These are phyloP conservation scores for Micromonas pusilla DNA, from an alignment of 139 green algal species.

Conservation along the genomic window DNA sequence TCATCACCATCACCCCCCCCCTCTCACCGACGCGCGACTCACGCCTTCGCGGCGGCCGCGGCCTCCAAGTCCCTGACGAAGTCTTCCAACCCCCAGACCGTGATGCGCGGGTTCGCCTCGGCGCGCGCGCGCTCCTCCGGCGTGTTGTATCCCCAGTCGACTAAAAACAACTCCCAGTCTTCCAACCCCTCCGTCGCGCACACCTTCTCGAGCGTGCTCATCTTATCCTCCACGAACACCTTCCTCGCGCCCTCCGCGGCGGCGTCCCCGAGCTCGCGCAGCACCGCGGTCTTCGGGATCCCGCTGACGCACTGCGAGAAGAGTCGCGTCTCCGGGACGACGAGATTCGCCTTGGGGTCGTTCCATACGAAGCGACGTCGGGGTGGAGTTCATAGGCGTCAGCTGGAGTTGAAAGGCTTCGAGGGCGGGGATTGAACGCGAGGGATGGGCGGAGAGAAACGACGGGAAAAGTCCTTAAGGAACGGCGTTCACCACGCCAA, in stretches of 20 bases:
- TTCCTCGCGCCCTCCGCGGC: constrained; percentile 10
- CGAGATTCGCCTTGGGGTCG: constrained; percentile 70
- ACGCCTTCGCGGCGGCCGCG: background rate
- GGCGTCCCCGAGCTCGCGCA: constrained; percentile 30
- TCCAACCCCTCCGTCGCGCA: constrained; percentile 19
- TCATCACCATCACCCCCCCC: no score
- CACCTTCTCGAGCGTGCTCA: constrained; percentile 42
- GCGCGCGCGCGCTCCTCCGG: constrained; percentile 27
- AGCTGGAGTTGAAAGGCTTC: no score
- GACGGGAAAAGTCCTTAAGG: no score
- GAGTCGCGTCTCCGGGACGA: constrained; percentile 74
- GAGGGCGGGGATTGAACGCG: no score
- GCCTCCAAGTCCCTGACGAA: background rate
- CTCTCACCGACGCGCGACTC: background rate
- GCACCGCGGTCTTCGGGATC: constrained; percentile 38
- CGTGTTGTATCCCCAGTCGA: constrained; percentile 45
- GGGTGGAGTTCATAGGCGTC: no score
- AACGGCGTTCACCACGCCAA: no score
- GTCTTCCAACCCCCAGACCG: background rate
- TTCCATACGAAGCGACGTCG: no score
- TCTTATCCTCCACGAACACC: constrained; percentile 43
- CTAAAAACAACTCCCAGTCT: constrained; percentile 38
- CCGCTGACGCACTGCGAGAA: constrained; percentile 22
- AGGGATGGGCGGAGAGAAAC: no score
- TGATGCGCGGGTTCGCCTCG: background rate